These are phyloP conservation scores for Argentina anserina DNA, from an alignment of 306 rosid species.

Conservation along the genomic window DNA sequence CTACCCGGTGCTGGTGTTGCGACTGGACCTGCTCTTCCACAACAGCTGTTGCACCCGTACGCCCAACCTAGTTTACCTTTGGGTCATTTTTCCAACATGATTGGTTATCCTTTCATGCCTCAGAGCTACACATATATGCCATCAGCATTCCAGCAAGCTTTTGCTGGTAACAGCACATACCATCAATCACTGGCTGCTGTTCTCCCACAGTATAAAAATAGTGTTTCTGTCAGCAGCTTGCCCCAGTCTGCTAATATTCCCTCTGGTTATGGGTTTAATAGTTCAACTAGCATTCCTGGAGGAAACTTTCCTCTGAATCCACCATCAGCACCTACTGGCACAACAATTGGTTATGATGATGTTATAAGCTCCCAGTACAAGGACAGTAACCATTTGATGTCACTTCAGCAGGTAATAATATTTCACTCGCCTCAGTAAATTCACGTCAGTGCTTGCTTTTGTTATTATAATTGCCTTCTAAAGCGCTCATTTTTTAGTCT, in stretches of 20 bases:
- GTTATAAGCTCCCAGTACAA: conserved; percentile 78
- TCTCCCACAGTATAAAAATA: conserved; percentile 93
- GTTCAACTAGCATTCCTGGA: conserved; percentile 82
- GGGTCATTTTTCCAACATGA: conserved; percentile 92
- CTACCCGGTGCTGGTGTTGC: conserved; percentile 66
- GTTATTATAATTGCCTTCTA: neutral
- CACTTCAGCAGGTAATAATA: conserved; percentile 84
- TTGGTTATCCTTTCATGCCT: conserved; percentile 92
- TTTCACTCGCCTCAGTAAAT: neutral
- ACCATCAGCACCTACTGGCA: conserved; percentile 64
- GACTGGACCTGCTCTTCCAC: conserved; percentile 89
- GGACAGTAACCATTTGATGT: conserved; percentile 78
- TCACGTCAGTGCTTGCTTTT: neutral
- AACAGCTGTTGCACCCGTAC: conserved; percentile 94
- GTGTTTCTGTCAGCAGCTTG: conserved; percentile 90
- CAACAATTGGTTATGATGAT: conserved; percentile 87
- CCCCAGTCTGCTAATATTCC: conserved; percentile 87
- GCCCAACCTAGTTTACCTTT: conserved; percentile 87
- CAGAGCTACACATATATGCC: conserved; percentile 98
- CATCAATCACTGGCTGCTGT: conserved; percentile 93
- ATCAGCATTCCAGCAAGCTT: conserved; percentile 91
- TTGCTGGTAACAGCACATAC: conserved; percentile 89
- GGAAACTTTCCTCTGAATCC: conserved; percentile 85
- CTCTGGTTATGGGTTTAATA: conserved; percentile 90
- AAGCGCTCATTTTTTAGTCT: neutral